A percentile compares a stretch with the other conserved stretches of the same genome.
phyloP scores from a whole-genome alignment of 2,329 filamentous ascomycete genomes.

The Ciborinia camelliae region DNA sequence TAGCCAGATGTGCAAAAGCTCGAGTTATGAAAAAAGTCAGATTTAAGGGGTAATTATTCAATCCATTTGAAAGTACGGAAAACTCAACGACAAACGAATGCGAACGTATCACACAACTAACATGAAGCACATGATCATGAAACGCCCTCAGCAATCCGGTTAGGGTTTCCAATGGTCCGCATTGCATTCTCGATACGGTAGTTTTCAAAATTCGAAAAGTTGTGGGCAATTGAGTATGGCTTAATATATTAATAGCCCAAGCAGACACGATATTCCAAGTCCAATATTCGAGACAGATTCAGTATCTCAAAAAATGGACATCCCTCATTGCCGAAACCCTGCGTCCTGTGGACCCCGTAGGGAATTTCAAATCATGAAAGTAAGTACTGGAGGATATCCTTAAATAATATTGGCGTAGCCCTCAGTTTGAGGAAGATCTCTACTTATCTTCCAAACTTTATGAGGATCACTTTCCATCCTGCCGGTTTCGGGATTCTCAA shows the following conservation, averaged over 20 bases:
- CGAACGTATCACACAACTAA: background rate
- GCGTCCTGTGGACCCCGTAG: background rate
- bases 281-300: background rate
- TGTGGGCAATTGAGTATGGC: too few species aligned
- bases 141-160: background rate
- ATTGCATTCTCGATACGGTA: background rate
- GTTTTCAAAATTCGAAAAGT: background rate
- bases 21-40: too few species aligned
- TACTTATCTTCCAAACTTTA: conserved; percentile 15
- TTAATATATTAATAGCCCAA: background rate
- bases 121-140: too few species aligned
- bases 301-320: too few species aligned
- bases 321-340: background rate
- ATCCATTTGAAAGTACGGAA: background rate
- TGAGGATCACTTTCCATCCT: conserved; percentile 18
- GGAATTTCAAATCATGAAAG: background rate
- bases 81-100: background rate
- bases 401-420: conserved; percentile 11
- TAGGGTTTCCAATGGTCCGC: background rate
- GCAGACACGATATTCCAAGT: background rate
- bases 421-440: conserved; percentile 12
- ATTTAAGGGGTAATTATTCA: too few species aligned
- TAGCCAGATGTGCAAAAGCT: too few species aligned
- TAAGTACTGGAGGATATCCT: background rate
- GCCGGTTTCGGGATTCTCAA: conserved; percentile 8